phyloP scores from a whole-genome alignment of 164 flowering plant species.

The Malania oleifera region DNA sequence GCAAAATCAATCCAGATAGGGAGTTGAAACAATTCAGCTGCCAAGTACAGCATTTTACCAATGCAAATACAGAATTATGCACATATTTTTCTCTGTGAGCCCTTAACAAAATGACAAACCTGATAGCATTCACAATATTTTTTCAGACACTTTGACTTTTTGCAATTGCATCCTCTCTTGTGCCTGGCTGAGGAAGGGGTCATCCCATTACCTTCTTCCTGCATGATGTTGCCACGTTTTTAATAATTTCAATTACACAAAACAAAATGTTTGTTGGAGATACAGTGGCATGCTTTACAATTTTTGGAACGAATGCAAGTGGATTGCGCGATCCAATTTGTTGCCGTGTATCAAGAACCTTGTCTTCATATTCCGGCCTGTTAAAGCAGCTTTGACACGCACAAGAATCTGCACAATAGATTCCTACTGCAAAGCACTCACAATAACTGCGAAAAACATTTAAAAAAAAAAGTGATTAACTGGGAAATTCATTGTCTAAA shows the following conservation, averaged over 20 bases:
- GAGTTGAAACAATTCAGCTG: no score
- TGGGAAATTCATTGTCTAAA: neutral
- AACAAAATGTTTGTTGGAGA: slow-evolving; percentile 3
- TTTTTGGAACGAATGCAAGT: slow-evolving; percentile 12
- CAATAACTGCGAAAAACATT: slow-evolving; percentile 7
- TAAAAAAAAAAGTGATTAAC: neutral
- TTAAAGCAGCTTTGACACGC: slow-evolving; percentile 12
- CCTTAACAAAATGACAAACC: slow-evolving; percentile 5
- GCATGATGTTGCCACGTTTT: neutral
- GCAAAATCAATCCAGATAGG: no score
- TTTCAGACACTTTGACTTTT: slow-evolving; percentile 18
- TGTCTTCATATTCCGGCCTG: slow-evolving; percentile 7
- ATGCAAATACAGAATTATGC: no score
- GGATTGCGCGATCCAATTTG: slow-evolving; percentile 12
- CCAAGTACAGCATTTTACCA: no score
- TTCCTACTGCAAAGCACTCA: slow-evolving; percentile 16
- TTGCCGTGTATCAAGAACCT: neutral
- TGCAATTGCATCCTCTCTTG: slow-evolving; percentile 22
- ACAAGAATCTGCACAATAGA: slow-evolving; percentile 8
- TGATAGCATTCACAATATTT: slow-evolving; percentile 25
- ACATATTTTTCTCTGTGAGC: no score
- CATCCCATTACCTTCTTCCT: neutral
- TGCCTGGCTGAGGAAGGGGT: slow-evolving; percentile 12
- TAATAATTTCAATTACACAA: neutral
- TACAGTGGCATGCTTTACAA: neutral